phyloP scores from a whole-genome alignment of 2,329 filamentous ascomycete species.

The Calycina marina region DNA sequence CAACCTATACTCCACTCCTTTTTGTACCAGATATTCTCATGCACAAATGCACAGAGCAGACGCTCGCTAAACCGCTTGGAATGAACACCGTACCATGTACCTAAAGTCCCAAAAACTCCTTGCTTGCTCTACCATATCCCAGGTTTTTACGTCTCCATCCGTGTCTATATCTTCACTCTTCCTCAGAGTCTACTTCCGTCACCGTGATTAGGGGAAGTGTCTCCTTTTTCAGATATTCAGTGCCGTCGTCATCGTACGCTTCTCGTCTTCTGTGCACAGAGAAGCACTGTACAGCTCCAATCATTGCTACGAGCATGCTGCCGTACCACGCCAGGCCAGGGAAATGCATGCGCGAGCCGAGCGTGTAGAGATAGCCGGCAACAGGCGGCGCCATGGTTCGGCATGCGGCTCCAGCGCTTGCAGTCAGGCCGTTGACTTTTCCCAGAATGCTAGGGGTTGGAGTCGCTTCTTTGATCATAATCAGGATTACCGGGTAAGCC shows the following conservation, averaged over 20 bases:
- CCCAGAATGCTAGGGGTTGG: conserved; percentile 41
- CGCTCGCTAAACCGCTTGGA: too few species aligned
- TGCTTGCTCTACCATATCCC: neutral
- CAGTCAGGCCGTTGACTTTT: conserved; percentile 51
- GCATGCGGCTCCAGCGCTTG: conserved; percentile 50
- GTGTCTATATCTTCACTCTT: neutral
- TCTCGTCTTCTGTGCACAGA: conserved; percentile 11
- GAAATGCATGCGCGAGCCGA: conserved; percentile 43
- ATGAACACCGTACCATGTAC: too few species aligned
- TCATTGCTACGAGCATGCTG: conserved; percentile 38
- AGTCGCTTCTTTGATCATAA: conserved; percentile 53
- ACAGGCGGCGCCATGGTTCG: conserved; percentile 53
- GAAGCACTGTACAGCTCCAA: conserved; percentile 48
- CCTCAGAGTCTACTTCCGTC: neutral
- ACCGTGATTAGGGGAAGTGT: neutral
- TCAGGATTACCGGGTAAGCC: conserved; percentile 49
- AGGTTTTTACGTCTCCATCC: neutral
- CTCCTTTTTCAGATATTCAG: conserved; percentile 5
- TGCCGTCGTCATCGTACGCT: conserved; percentile 1
- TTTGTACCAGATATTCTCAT: too few species aligned
- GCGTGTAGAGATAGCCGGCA: conserved; percentile 46
- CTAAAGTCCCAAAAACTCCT: neutral
- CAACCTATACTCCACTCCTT: too few species aligned
- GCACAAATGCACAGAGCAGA: too few species aligned
- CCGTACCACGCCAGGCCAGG: conserved; percentile 51